phyloP scores from a whole-genome alignment of 148 eudicot species.

The Rhododendron ferrugineum region DNA sequence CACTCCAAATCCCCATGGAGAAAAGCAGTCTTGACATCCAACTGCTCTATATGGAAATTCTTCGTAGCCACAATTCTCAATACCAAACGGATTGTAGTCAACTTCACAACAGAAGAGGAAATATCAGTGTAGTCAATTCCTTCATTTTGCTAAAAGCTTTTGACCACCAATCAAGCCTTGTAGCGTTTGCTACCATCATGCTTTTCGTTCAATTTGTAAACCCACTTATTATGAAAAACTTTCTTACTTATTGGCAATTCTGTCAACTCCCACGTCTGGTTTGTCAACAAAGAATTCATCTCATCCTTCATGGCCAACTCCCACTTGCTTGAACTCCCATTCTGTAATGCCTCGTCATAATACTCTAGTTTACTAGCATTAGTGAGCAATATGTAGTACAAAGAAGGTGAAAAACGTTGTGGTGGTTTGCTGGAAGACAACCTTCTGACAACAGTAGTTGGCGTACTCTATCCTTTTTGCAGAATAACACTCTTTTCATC shows the following conservation, averaged over 20 bases:
- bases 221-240: neutral
- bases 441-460: neutral
- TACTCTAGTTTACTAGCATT: neutral
- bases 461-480: neutral
- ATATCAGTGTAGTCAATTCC: neutral
- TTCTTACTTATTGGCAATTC: neutral
- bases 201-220: neutral
- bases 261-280: neutral
- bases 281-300: neutral
- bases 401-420: neutral
- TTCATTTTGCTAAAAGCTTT: neutral
- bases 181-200: neutral
- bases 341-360: neutral
- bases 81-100: neutral
- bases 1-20: too few relatives aligned
- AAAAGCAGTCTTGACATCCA: too few relatives aligned
- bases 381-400: neutral
- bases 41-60: too few relatives aligned
- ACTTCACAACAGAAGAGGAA: neutral
- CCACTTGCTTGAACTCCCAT: neutral
- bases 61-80: neutral
- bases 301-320: neutral
- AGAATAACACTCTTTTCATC: neutral
- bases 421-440: neutral
- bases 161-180: neutral